Percentiles rank a stretch among this genome's conserved stretches.
Evolutionary conservation across 2,329 filamentous ascomycete genomes (phyloP).

Genomic region (Biscogniauxia mediterranea): DNA sequence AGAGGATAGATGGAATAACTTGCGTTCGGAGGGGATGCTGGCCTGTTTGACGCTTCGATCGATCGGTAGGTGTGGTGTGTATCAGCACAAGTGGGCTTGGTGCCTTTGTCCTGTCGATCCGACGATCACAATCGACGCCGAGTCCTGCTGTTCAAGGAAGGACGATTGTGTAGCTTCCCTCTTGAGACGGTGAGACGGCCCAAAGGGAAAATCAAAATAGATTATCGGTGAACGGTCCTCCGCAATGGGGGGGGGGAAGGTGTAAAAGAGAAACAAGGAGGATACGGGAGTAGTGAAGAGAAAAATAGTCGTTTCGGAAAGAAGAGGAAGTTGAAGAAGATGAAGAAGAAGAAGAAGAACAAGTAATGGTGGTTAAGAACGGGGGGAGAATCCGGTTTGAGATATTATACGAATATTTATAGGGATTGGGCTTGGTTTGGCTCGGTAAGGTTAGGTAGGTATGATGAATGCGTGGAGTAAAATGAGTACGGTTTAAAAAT

Average conservation of each 20-base stretch:
- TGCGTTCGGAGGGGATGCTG: background rate
- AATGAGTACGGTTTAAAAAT: background rate
- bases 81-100: constrained; percentile 4
- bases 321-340: background rate
- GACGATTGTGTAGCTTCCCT: background rate
- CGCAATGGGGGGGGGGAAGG: too few species aligned
- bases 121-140: constrained; percentile 26
- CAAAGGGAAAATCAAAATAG: background rate
- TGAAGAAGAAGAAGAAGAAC: background rate
- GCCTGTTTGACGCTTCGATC: constrained; percentile 6
- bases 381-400: background rate
- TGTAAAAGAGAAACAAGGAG: too few species aligned
- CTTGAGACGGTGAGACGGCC: background rate
- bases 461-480: background rate
- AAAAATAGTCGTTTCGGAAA: too few species aligned
- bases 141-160: constrained; percentile 10
- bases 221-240: background rate
- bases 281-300: too few species aligned
- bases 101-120: constrained; percentile 26
- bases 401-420: background rate
- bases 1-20: background rate
- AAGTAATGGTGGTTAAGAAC: background rate
- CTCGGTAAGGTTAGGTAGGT: background rate
- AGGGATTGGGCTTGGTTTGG: background rate
- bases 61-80: constrained; percentile 2